Evolutionary conservation across 163 green algal genomes (phyloP).

Genomic region (Chlorella variabilis): DNA sequence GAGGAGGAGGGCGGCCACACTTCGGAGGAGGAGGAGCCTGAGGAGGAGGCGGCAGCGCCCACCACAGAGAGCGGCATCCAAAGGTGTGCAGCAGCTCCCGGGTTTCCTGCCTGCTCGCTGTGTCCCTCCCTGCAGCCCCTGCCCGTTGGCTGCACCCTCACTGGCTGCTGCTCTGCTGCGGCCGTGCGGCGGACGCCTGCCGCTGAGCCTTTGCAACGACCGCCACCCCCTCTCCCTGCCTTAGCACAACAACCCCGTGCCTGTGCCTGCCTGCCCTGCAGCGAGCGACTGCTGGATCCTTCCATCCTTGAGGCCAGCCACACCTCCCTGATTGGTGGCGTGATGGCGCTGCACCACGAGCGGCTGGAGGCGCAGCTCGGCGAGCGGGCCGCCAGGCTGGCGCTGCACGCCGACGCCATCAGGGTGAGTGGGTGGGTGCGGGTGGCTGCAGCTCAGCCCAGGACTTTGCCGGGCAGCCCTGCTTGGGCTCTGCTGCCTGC

Average conservation of each 20-base stretch:
- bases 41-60: too few species aligned
- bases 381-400: background rate
- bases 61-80: too few species aligned
- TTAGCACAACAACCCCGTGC: too few species aligned
- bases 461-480: background rate
- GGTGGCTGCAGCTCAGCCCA: background rate
- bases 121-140: background rate
- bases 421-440: background rate
- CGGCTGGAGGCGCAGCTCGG: background rate
- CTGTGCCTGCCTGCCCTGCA: background rate
- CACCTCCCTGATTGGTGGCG: conserved; percentile 1
- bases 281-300: conserved; percentile 11
- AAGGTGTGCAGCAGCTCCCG: too few species aligned
- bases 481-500: background rate
- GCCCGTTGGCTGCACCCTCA: too few species aligned
- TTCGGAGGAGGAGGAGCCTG: too few species aligned
- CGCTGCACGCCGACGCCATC: background rate
- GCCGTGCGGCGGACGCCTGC: too few species aligned
- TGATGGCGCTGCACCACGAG: background rate
- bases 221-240: too few species aligned
- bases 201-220: too few species aligned
- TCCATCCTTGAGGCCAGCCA: conserved; percentile 5
- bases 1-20: background rate
- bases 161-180: too few species aligned
- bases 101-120: too few species aligned